Evolutionary conservation across 768 basidiomycete species (phyloP).

Genomic region (Leccinellum albellum): DNA sequence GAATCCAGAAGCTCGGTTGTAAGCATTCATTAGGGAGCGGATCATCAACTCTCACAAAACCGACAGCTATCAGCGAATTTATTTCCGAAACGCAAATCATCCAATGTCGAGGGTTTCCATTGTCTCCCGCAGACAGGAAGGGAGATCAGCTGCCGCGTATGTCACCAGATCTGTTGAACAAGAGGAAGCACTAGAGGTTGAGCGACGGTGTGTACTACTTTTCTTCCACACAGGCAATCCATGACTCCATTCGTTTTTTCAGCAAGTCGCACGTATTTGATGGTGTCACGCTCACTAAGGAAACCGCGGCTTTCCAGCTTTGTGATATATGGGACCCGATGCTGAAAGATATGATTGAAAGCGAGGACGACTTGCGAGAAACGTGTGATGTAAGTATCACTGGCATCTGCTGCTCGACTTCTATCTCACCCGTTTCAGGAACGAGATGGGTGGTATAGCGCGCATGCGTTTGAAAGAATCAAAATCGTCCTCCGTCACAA

Average conservation of each 20-base stretch:
- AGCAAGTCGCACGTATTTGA: slow-evolving; percentile 86
- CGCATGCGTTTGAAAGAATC: slow-evolving; percentile 74
- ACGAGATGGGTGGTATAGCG: slow-evolving; percentile 87
- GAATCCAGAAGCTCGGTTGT: slow-evolving; percentile 74
- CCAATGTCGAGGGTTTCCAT: slow-evolving; percentile 75
- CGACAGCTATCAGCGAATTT: slow-evolving; percentile 85
- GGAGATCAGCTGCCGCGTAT: slow-evolving; percentile 29
- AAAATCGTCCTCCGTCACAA: slow-evolving; percentile 83
- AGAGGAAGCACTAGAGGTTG: slow-evolving; percentile 29
- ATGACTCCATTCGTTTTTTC: not conserved
- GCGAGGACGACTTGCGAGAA: slow-evolving; percentile 63
- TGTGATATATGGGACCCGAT: slow-evolving; percentile 89
- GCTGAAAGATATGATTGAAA: slow-evolving; percentile 76
- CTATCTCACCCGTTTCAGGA: slow-evolving; percentile 41
- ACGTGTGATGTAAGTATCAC: slow-evolving; percentile 62
- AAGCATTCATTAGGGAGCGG: slow-evolving; percentile 27
- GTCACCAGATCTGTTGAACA: slow-evolving; percentile 31
- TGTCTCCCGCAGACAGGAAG: slow-evolving; percentile 57
- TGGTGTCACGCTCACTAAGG: slow-evolving; percentile 71
- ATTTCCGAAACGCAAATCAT: slow-evolving; percentile 86
- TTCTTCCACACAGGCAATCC: not conserved
- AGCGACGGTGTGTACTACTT: slow-evolving; percentile 26
- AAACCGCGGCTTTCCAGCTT: slow-evolving; percentile 91
- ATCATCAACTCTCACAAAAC: not conserved
- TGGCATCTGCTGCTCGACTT: not conserved